phyloP scores from a whole-genome alignment of 768 basidiomycete genomes.

The Austroboletus eburneus region DNA sequence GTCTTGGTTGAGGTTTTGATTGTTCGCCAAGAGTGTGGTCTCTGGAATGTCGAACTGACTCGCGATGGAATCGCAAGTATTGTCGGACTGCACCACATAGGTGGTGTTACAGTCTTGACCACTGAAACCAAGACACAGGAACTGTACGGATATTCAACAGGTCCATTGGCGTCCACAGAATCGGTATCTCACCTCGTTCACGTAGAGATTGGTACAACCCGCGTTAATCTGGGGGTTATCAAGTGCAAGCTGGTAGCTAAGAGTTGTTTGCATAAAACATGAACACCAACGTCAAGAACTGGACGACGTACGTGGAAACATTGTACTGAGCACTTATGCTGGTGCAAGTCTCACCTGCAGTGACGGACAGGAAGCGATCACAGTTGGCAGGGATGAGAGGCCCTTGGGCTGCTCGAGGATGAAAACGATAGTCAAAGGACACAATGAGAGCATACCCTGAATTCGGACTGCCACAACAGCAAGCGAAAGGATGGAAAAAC shows the following conservation, averaged over 20 bases:
- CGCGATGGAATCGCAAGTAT: too few species aligned
- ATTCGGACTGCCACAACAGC: slow-evolving; percentile 5
- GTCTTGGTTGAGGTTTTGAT: slow-evolving; percentile 52
- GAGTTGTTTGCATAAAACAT: too few species aligned
- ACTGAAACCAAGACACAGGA: too few species aligned
- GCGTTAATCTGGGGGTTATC: too few species aligned
- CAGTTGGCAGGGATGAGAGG: slow-evolving; percentile 42
- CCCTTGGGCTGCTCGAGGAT: slow-evolving; percentile 41
- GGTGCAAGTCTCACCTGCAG: slow-evolving; percentile 57
- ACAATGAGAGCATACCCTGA: slow-evolving; percentile 13
- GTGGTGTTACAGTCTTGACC: too few species aligned
- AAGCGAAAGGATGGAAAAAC: slow-evolving; percentile 12
- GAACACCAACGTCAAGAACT: too few species aligned
- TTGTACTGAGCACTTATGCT: slow-evolving; percentile 56
- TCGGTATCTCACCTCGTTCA: too few species aligned
- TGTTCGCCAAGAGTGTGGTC: slow-evolving; percentile 52
- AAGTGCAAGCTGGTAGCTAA: too few species aligned
- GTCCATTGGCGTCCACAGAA: too few species aligned
- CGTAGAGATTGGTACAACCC: too few species aligned
- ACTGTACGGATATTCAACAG: too few species aligned
- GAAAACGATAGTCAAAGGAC: not conserved
- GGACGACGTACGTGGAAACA: slow-evolving; percentile 66
- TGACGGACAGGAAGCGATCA: slow-evolving; percentile 59
- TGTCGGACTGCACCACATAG: too few species aligned
- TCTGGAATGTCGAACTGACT: slow-evolving; percentile 37